Evolutionary conservation across 2,329 filamentous ascomycete genomes (phyloP), one percentile per base, ranked within the genome.

Genomic region (Helicocarpus griseus): DNA sequence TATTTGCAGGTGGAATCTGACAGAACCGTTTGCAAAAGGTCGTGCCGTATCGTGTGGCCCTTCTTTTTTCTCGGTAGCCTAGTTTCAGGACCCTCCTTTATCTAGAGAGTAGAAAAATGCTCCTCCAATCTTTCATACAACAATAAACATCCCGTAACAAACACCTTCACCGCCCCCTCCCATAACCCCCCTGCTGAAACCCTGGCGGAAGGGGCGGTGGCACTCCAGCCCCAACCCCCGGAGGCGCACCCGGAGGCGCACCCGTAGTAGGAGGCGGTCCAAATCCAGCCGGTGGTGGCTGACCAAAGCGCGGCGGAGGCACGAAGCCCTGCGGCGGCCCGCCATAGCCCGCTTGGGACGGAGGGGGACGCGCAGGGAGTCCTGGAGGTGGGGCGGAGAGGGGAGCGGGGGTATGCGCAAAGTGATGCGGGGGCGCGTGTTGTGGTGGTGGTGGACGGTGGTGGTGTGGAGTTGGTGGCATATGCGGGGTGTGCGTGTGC

Each of bases 291-390:
- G 76, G 73, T 29, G 71, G 68, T 19, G n/a, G 63, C 48, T 64
- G 55, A 61, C 66, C 52, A 70, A 73, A 48, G 65, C 68, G 62
- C 43, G 59, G 60, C 19, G 60, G 65, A 28, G 68, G 69, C 17
- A 65, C 48, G 55, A 75, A 73, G 13, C 67, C 58, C 55, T 70
- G 63, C 40, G 62, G 49, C 79, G 69, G 83, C 8, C 84, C 85
- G 39, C 83, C 84, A 62, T 85, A 86, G 1, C 82, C 82, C 47
- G 73, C 81, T 60, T 84, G 80, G 14, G 77, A 81, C 17, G 82
- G 82, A 3, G 85, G 85, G n/a, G 85, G 85, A 36, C 85, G 74
- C 52, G 84, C 82, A 36, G 85, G 85, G 24, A 83, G 65, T 26
- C 77, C 78, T 6, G 77, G 72, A 13, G 74, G 73, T 8, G 73